Evolutionary conservation across 2,329 filamentous ascomycete species (phyloP).

Genomic region (Alternaria hordeiaustralica): DNA sequence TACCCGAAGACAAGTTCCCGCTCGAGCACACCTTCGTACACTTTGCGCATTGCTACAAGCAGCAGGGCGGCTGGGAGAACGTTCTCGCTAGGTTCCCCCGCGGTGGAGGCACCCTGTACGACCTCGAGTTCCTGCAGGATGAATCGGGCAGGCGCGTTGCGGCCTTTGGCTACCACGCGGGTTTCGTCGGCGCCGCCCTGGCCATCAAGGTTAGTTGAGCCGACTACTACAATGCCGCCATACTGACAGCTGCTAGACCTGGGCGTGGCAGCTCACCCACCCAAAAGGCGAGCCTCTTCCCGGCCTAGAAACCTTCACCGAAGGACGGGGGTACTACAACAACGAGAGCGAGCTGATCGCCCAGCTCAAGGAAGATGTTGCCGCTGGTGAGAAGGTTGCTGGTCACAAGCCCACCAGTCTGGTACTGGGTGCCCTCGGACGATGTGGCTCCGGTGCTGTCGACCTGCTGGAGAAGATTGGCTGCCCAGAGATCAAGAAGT

Average conservation of each 20-base stretch:
- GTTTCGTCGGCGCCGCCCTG: constrained; percentile 57
- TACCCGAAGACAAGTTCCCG: constrained; percentile 48
- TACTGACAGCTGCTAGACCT: constrained; percentile 63
- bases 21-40: constrained; percentile 51
- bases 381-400: constrained; percentile 68
- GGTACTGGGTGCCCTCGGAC: constrained; percentile 79
- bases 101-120: constrained; percentile 78
- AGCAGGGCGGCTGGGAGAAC: constrained; percentile 67
- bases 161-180: constrained; percentile 66
- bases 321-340: constrained; percentile 65
- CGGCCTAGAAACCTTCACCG: constrained; percentile 62
- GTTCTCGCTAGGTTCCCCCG: constrained; percentile 80
- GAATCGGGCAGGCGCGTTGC: constrained; percentile 73
- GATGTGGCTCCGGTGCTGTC: constrained; percentile 84
- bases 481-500: constrained; percentile 71
- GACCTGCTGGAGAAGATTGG: constrained; percentile 79
- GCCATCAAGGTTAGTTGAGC: constrained; percentile 43
- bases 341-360: constrained; percentile 76
- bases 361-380: constrained; percentile 75
- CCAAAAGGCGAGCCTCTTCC: constrained; percentile 70
- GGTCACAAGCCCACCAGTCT: constrained; percentile 76
- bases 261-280: constrained; percentile 81
- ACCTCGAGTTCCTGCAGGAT: constrained; percentile 86
- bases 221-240: too few relatives aligned
- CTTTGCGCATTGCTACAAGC: constrained; percentile 54